Evolutionary conservation across 768 basidiomycete species (phyloP), one percentile per base, ranked within the genome.

Genomic region (Xerocomus potaroensis): DNA sequence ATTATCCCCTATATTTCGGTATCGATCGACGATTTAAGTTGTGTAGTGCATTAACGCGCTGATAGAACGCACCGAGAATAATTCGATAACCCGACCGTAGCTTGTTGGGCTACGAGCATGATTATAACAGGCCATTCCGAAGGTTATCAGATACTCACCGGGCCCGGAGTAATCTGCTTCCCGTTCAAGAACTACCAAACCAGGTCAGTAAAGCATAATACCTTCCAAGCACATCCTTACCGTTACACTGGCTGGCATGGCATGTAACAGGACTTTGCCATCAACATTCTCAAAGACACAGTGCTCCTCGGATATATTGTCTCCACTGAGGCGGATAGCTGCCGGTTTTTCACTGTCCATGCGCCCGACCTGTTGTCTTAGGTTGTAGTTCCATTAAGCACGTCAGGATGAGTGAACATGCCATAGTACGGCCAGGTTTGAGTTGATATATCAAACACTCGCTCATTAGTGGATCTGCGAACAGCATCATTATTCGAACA

Each of bases 81-180:
- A 99, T 90, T 24, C 96, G 89, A 66, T 86, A 98, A 29, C 96
- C 96, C 44, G 94, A 93, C 30, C 86, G 83, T 37, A 99, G 79
- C 69, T 90, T 91, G 64, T 88, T 80, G 11, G 84, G 76, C 87
- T 74, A 51, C 15, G 56, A 22, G 51, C 41, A 48, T 48, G 22
- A 47, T 56, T 45, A 46, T 22, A 53, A 54, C 14, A 36, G 54
- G 42, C 16, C 12, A 18, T 27, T 43, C 47, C 8, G 21, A 30
- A 40, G 23, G 45, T 5, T 16, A 38, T 21, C 19, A 15, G 33
- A 29, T 39, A 63, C 77, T 63, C 67, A 91, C 91, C 66, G 88
- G 83, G 43, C 79, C 81, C 2, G 90, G 76, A 5, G 78, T 59
- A 14, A 95, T 76, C 65, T 92, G 84, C 63, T 92, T 89, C 30